Evolutionary conservation across 768 basidiomycete genomes (phyloP), one percentile per base, ranked within the genome.

Genomic region (Chlorophyllum brunneum): DNA sequence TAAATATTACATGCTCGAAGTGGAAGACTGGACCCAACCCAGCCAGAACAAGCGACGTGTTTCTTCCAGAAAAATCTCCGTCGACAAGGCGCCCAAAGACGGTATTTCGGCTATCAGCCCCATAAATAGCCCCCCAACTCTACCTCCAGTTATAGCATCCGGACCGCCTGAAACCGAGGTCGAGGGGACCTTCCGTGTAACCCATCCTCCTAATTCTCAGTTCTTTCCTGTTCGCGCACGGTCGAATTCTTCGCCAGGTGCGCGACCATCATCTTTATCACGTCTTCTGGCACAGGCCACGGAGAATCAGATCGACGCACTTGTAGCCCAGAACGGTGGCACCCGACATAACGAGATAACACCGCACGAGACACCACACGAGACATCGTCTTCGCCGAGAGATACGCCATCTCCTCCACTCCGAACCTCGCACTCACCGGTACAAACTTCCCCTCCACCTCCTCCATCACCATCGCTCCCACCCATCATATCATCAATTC

Each of bases 1-100:
- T 54, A 95, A 95, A 69, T 95, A 90, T 59, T 94, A 91, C 66
- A 87, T 92, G 83, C 80, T 95, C 16, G 88, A 94, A 68, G 92
- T 94, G 18, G 92, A 95, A 64, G 89, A 92, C 59, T 95, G 92
- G 92, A 91, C 88, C 1, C 87, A 91, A 59, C 82, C 86, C 1
- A 78, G 74, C 42, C 78, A 79, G 31, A 80, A 80, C 52, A 87
- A 85, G 65, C 80, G 84, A 40, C 75, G 80, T 43, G 66, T 69
- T 27, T 74, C 74, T 6, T 75, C 76, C 7, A 78, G 75, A 62
- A 86, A 83, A 60, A 61, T 70, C 15, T 70, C 76, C 15, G 60
- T 69, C 13, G 79, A 79, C 40, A 71, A 64, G 54, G 69, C 67
- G 45, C 22, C 64, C 4, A 72, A 68, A 48, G 71, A 75, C 42